phyloP scores from a whole-genome alignment of 805 yeast genomes.

The Cyberlindnera xylosilytica region DNA sequence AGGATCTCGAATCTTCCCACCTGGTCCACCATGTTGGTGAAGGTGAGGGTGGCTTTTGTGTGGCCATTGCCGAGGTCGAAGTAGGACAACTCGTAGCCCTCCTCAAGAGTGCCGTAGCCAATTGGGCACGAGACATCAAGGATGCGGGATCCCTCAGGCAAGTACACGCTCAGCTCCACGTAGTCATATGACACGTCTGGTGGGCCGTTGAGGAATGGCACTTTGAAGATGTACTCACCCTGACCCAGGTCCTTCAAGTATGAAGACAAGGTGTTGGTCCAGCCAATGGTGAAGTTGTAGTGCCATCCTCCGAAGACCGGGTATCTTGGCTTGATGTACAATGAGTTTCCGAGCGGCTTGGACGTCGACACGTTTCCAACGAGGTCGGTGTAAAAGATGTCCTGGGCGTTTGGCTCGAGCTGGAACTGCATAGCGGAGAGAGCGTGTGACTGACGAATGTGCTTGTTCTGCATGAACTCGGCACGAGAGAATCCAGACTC shows the following conservation, averaged over 20 bases:
- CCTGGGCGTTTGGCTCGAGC: slow-evolving; percentile 50
- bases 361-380: slow-evolving; percentile 93
- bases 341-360: slow-evolving; percentile 32
- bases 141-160: slow-evolving; percentile 83
- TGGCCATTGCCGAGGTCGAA: slow-evolving; percentile 80
- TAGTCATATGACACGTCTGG: slow-evolving; percentile 63
- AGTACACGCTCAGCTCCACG: slow-evolving; percentile 56
- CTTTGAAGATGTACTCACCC: slow-evolving; percentile 50
- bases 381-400: slow-evolving; percentile 77
- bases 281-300: slow-evolving; percentile 94
- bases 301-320: slow-evolving; percentile 98
- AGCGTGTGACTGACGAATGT: slow-evolving; percentile 52
- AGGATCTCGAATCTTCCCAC: slow-evolving; percentile 52
- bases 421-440: slow-evolving; percentile 58
- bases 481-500: slow-evolving; percentile 73
- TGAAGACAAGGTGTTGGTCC: slow-evolving; percentile 61
- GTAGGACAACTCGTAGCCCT: slow-evolving; percentile 45
- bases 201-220: slow-evolving; percentile 76
- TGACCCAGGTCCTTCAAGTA: slow-evolving; percentile 43
- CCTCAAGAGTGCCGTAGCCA: slow-evolving; percentile 29
- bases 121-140: slow-evolving; percentile 57
- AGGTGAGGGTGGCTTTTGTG: slow-evolving; percentile 61
- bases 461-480: slow-evolving; percentile 63
- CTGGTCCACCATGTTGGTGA: slow-evolving; percentile 65
- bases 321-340: slow-evolving; percentile 77